Percentiles rank a stretch among this genome's conserved stretches.
phyloP scores from a whole-genome alignment of 495 filamentous ascomycete species.

The Tirmania nivea region DNA sequence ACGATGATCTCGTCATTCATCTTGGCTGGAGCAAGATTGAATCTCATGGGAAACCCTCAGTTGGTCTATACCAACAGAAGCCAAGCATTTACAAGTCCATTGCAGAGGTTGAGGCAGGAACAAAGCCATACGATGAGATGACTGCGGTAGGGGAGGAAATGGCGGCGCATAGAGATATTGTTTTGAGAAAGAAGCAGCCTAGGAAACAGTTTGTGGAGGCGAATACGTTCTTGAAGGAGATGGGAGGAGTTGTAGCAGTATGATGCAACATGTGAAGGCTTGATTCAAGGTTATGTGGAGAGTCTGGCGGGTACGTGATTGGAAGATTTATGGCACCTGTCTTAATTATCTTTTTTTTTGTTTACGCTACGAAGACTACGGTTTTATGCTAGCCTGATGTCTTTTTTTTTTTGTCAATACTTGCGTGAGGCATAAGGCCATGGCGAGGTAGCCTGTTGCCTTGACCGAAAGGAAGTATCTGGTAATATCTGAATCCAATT shows the following conservation, averaged over 20 bases:
- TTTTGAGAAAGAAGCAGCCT: constrained; percentile 69
- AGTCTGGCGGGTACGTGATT: constrained; percentile 37
- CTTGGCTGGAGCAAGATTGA: constrained; percentile 72
- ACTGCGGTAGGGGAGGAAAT: constrained; percentile 58
- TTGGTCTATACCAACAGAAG: constrained; percentile 77
- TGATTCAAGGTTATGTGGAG: constrained; percentile 82
- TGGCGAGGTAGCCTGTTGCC: too few relatives aligned
- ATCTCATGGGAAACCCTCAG: constrained; percentile 42
- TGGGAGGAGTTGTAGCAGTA: constrained; percentile 71
- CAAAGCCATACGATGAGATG: constrained; percentile 59
- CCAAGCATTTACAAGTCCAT: constrained; percentile 83
- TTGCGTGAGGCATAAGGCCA: too few relatives aligned
- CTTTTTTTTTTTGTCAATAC: too few relatives aligned
- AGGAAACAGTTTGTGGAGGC: constrained; percentile 92
- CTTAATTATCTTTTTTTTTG: too few relatives aligned
- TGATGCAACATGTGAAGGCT: constrained; percentile 59
- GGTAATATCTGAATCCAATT: too few relatives aligned
- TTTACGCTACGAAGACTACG: too few relatives aligned
- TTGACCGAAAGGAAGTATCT: too few relatives aligned
- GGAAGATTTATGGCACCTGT: too few relatives aligned
- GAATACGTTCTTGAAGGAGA: constrained; percentile 51
- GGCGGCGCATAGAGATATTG: constrained; percentile 50
- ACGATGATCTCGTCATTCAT: constrained; percentile 57
- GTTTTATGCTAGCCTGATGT: too few relatives aligned
- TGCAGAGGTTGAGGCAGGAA: constrained; percentile 56